A percentile compares a stretch with the other conserved stretches of the same genome.
phyloP scores from a whole-genome alignment of 23 red algal genomes.

The Chondrus crispus region DNA sequence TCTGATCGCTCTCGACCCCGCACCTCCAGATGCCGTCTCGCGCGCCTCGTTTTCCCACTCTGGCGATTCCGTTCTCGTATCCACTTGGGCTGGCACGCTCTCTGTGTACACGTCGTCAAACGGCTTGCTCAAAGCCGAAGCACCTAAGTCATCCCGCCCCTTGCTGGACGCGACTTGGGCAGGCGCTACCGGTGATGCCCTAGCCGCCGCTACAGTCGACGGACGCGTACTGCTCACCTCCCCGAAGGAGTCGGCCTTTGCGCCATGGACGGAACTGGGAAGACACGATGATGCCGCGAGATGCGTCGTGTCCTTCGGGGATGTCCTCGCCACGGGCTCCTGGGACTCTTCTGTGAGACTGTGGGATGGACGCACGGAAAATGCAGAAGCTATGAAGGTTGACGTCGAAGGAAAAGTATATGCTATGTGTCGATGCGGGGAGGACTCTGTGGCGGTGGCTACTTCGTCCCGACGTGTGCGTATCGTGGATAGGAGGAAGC shows the following conservation, averaged over 20 bases:
- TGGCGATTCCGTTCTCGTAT: conserved; percentile 16
- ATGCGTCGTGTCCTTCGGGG: conserved; percentile 1
- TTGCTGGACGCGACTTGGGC: conserved; percentile 41
- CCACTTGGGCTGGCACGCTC: conserved; percentile 60
- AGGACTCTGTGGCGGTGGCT: conserved; percentile 10
- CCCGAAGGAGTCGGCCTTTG: not conserved
- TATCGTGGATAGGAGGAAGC: conserved; percentile 26
- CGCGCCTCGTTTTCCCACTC: conserved; percentile 24
- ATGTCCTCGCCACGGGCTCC: conserved; percentile 32
- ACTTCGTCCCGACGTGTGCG: conserved; percentile 31
- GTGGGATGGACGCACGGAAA: conserved; percentile 8
- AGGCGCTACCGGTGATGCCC: not conserved
- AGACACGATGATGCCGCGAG: conserved; percentile 1
- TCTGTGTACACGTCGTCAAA: not conserved
- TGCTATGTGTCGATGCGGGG: not conserved
- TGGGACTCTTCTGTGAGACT: conserved; percentile 29
- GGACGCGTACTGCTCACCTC: conserved; percentile 27
- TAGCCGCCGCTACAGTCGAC: conserved; percentile 10
- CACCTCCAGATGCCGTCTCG: conserved; percentile 41
- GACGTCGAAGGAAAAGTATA: conserved; percentile 30
- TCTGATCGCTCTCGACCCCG: not conserved
- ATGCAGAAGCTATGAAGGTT: not conserved
- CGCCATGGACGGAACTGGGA: not conserved
- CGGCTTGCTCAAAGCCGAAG: conserved; percentile 5
- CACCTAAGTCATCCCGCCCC: not conserved